Base-by-base conservation (phyloP, 768 basidiomycete genomes). In the Roridomyces roridus region DNA sequence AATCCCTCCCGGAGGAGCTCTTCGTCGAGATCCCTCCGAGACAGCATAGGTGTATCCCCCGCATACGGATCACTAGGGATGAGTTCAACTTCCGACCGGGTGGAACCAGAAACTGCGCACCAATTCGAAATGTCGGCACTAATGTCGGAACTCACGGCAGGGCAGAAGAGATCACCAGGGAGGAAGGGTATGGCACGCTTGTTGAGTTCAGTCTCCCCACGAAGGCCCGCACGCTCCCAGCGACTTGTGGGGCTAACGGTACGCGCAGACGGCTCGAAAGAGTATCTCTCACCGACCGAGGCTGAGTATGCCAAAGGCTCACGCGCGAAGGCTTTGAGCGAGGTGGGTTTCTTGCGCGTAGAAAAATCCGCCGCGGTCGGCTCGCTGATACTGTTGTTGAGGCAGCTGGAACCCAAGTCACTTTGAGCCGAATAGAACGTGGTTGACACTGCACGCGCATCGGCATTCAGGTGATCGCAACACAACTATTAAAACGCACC, bases 131-230 rank as follows among this genome's bases (percentile, higher is more conserved):
- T 45, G 21, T 2, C 25, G 4, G 31, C 23, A 18, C 18, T 34
- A 8, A 55, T 55, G 25, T 48, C 39, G n/a, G 36, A 26, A 6
- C 20, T 46, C 12, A 29, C 23, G 5, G 7, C 55, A 9, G 55
- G 55, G 35, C 55, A 56, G 18, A 56, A 56, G 6, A 56, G 55
- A 24, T 34, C 43, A 4, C 55, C 55, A 18, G 55, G 55, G 4
- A 56, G 45, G 45, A 56, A 56, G 9, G 55, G 55, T 5, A 56
- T 26, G n/a, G 24, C 46, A 24, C 50, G 50, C 41, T 42, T 47
- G 20, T 23, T 8, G 37, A 46, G 25, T n/a, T 41, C 37, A 18
- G 31, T n/a, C 11, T 43, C 18, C 21, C 23, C 20, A 9, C 42
- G 17, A 43, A 25, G 9, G 5, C 12, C 42, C 17, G 8, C 42